These are phyloP conservation scores for Emericellopsis atlantica DNA, from an alignment of 2,329 filamentous ascomycete species.

Conservation along the genomic window DNA sequence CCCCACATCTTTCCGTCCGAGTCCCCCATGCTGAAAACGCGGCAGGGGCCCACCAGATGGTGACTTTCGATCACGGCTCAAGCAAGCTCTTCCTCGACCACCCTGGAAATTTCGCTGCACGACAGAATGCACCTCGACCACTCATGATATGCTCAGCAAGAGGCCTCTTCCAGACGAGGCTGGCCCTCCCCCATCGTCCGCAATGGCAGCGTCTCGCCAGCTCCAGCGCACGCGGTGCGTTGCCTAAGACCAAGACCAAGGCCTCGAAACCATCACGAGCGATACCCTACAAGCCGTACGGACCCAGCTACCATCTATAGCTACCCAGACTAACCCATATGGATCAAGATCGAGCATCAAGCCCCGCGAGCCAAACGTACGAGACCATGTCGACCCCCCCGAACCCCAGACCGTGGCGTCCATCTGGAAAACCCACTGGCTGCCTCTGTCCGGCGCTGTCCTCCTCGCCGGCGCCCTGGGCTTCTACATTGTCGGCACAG, in stretches of 20 bases:
- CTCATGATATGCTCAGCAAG: conserved; percentile 17
- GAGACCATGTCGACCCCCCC: conserved; percentile 7
- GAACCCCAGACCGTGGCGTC: conserved; percentile 18
- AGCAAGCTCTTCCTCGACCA: background rate
- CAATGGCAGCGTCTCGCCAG: conserved; percentile 15
- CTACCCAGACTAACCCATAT: background rate
- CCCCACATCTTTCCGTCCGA: too few species aligned
- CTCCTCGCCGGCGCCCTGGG: conserved; percentile 31
- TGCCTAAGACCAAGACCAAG: too few species aligned
- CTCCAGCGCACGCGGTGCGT: conserved; percentile 4
- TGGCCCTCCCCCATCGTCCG: background rate
- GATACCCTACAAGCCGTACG: conserved; percentile 2
- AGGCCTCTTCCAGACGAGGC: conserved; percentile 7
- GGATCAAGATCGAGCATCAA: background rate
- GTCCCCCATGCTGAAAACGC: too few species aligned
- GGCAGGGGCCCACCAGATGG: too few species aligned
- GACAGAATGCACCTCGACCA: conserved; percentile 3
- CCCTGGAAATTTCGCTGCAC: background rate
- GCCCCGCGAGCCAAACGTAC: background rate
- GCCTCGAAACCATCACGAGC: background rate
- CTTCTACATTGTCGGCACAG: conserved; percentile 29
- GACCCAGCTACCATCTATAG: background rate
- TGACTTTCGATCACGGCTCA: background rate
- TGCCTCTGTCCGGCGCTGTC: conserved; percentile 32
- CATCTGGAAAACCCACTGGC: conserved; percentile 24